Conservation (phyloP, 2,329 filamentous ascomycete species). For the Cytospora piceae region DNA sequence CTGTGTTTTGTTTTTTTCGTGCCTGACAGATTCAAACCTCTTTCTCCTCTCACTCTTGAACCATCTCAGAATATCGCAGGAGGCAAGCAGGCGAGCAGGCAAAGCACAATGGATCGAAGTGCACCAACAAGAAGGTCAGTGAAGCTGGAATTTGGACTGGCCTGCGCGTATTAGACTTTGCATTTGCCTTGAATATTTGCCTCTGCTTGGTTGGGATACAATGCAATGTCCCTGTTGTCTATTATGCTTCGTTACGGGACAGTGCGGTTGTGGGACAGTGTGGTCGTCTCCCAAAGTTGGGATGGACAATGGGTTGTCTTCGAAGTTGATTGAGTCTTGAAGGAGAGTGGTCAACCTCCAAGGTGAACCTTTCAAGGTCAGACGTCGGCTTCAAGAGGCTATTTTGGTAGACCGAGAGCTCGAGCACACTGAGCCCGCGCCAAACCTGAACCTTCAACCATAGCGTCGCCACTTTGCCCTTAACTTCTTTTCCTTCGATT, state of each 20-base stretch:
- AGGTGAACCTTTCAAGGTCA: neutral
- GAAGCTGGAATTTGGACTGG: neutral
- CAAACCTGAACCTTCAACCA: neutral
- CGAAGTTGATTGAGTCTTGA: neutral
- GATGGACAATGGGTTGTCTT: slow-evolving; percentile 9
- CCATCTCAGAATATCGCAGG: slow-evolving; percentile 4
- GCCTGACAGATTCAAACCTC: slow-evolving; percentile 1
- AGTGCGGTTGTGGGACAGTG: slow-evolving; percentile 9
- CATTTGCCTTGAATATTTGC: neutral
- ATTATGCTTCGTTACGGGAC: slow-evolving; percentile 9
- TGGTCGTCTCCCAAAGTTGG: slow-evolving; percentile 13
- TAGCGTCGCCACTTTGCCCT: neutral
- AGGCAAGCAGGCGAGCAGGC: slow-evolving; percentile 2
- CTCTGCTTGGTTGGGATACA: neutral
- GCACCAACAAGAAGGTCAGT: slow-evolving; percentile 30
- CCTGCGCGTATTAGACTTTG: neutral
- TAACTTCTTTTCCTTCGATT: neutral
- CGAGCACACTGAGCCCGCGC: neutral
- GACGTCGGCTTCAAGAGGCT: no score
- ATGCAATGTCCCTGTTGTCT: slow-evolving; percentile 1
- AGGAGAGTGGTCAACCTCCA: neutral
- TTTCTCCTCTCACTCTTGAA: neutral
- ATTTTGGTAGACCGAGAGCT: neutral
- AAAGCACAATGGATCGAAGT: slow-evolving; percentile 27
- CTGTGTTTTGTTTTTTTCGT: neutral